Evolutionary conservation across 805 yeast species (phyloP), one percentile per base, ranked within the genome.

Genomic region (Priceomyces carsonii): DNA sequence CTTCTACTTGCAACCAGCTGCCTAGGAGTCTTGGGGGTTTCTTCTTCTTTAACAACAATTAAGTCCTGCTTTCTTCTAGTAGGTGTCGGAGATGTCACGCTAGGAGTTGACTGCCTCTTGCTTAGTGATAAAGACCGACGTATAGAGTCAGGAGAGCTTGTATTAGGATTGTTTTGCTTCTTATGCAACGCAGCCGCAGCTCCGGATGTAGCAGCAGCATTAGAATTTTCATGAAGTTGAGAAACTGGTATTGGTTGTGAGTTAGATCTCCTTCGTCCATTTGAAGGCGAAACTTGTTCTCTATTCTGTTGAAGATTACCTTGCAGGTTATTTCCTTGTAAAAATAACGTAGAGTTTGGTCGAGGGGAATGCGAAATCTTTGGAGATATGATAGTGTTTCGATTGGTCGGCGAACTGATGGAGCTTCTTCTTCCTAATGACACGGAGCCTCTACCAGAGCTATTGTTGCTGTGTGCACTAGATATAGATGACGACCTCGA

Each of bases 1-100:
- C 69, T 50, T 36, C 66, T 71, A 27, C 55, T 57, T 1, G 73
- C 72, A 6, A 62, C 61, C 18, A 65, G 38, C 35, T 19, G 27
- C 47, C 56, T 14, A 10, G 22, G 18, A 4, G 18, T 30, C 6
- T 16, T 24, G 3, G 35, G 14, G 9, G 25, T 36, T 9, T 32
- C 29, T 12, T 47, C 51, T 28, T 42, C 46, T 31, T 51, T 57
- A n/a, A 51, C 49, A 13, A 48, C 53, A 3, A 46, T 49, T 18
- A 49, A 27, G 22, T 44, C 40, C 13, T 48, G 45, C 19, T 42
- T 40, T 6, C 39, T 39, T 18, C 43, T 42, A 9, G 27, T 23
- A 8, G 54, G 45, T 2, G 44, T 36, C 4, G 47, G 40, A 2
- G 51, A 42, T 8, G 18, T 35, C 10, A 12, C 18, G 26, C 36